phyloP scores from a whole-genome alignment of 2,329 filamentous ascomycete genomes.

The Diaporthe velutina region DNA sequence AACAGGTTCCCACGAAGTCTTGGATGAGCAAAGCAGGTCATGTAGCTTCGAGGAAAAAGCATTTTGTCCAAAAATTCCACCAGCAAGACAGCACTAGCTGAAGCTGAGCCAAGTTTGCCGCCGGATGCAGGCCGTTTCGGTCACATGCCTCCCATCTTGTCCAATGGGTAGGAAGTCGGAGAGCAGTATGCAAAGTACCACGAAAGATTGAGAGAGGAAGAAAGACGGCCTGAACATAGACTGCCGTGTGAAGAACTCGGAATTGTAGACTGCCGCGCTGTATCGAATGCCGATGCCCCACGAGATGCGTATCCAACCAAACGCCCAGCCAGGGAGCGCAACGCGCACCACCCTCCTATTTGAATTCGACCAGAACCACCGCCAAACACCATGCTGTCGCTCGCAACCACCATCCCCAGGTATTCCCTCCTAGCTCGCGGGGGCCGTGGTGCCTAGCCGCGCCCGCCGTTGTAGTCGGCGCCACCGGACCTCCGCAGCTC shows the following conservation, averaged over 20 bases:
- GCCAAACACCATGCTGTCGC: conserved; percentile 32
- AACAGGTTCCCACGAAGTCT: background rate
- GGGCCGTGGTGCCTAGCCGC: conserved; percentile 60
- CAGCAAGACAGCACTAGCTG: conserved; percentile 1
- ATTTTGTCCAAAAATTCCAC: background rate
- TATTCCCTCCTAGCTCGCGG: background rate
- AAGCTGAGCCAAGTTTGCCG: background rate
- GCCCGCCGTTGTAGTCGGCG: conserved; percentile 78
- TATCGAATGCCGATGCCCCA: conserved; percentile 32
- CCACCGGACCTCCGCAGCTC: conserved; percentile 75
- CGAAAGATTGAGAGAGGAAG: background rate
- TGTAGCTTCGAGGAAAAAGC: background rate
- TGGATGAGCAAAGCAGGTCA: no score
- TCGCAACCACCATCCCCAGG: background rate
- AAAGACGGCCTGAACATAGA: no score
- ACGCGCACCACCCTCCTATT: conserved; percentile 11
- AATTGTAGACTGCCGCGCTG: conserved; percentile 25
- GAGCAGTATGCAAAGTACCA: background rate
- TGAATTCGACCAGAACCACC: conserved; percentile 18
- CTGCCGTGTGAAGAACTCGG: background rate
- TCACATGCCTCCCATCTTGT: background rate
- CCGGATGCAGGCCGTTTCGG: background rate
- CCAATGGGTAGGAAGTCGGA: background rate
- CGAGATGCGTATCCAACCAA: conserved; percentile 30
- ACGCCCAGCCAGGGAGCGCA: conserved; percentile 20